Conservation (phyloP, 176 grass and related monocot species). For the Thinopyrum elongatum region DNA sequence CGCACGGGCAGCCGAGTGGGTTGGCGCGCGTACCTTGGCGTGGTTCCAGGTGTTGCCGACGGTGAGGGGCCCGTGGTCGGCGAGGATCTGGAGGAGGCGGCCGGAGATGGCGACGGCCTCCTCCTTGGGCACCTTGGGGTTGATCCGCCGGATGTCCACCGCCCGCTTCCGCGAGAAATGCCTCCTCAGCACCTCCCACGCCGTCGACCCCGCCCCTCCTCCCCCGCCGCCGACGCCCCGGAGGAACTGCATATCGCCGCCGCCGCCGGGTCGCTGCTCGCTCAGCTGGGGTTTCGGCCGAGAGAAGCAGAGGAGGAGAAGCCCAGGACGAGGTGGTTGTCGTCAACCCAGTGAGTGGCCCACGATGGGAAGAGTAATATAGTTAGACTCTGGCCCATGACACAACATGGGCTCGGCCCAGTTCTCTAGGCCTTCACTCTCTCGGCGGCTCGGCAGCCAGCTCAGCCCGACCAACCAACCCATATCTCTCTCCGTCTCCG, state of each 20-base stretch:
- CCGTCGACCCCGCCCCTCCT: neutral
- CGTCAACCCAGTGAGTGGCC: neutral
- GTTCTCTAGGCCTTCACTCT: neutral
- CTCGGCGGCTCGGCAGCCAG: too few relatives aligned
- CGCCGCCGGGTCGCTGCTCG: constrained; percentile 29
- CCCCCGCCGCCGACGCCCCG: constrained; percentile 31
- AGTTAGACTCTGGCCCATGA: neutral
- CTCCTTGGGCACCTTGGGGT: constrained; percentile 80
- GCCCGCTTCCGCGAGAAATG: constrained; percentile 67
- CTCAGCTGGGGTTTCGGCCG: neutral
- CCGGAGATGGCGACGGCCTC: constrained; percentile 75
- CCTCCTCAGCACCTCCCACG: constrained; percentile 39
- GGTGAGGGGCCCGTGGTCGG: constrained; percentile 73
- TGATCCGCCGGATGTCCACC: constrained; percentile 66
- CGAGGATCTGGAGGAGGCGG: constrained; percentile 69
- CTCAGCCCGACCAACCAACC: neutral
- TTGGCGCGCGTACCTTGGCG: constrained; percentile 52
- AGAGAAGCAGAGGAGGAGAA: neutral
- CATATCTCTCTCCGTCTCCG: constrained; percentile 23
- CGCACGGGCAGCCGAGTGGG: neutral
- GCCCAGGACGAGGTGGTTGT: neutral
- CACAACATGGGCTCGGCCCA: neutral
- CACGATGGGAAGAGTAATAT: neutral
- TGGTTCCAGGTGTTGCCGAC: constrained; percentile 77
- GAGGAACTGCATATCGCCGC: constrained; percentile 50